Percentiles rank a stretch among this genome's conserved stretches.
Evolutionary conservation across 2,329 filamentous ascomycete genomes (phyloP).

Genomic region (Aspergillus pseudoviridinutans): DNA sequence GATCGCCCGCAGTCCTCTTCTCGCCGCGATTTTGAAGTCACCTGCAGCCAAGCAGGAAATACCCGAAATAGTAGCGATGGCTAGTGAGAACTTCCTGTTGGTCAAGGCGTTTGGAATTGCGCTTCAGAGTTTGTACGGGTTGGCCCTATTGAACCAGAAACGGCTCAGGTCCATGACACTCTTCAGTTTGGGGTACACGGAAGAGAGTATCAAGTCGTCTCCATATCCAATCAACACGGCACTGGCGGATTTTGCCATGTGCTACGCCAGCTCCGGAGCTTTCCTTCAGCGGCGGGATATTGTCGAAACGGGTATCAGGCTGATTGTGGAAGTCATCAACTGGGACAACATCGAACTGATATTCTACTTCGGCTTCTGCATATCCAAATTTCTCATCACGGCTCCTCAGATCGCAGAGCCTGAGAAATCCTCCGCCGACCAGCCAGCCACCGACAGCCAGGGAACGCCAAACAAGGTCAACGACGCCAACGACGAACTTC

Average conservation of each 20-base stretch:
- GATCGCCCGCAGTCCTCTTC: slow-evolving; percentile 21
- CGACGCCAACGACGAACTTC: slow-evolving; percentile 6
- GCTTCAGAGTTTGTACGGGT: slow-evolving; percentile 26
- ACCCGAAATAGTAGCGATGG: slow-evolving; percentile 12
- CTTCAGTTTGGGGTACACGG: slow-evolving; percentile 9
- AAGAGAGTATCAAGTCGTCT: slow-evolving; percentile 1
- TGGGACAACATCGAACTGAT: slow-evolving; percentile 29
- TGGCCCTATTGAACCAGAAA: slow-evolving; percentile 13
- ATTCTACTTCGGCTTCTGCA: slow-evolving; percentile 24
- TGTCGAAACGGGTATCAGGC: slow-evolving; percentile 21
- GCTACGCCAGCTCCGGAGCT: slow-evolving; percentile 27
- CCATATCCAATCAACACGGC: slow-evolving; percentile 15
- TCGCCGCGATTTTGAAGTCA: slow-evolving; percentile 16
- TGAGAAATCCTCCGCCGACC: background rate
- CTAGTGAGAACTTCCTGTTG: slow-evolving; percentile 20
- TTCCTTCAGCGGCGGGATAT: slow-evolving; percentile 25
- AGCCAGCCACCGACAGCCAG: slow-evolving; percentile 1
- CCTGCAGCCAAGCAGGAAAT: background rate
- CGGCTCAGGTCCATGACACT: slow-evolving; percentile 15
- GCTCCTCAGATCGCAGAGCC: background rate
- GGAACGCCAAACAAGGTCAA: background rate
- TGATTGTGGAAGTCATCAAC: slow-evolving; percentile 20
- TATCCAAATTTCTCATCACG: slow-evolving; percentile 19
- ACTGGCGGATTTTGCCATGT: slow-evolving; percentile 27
- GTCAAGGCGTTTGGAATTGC: slow-evolving; percentile 22